Evolutionary conservation across 768 basidiomycete species (phyloP).

Genomic region (Boletus bicolor): DNA sequence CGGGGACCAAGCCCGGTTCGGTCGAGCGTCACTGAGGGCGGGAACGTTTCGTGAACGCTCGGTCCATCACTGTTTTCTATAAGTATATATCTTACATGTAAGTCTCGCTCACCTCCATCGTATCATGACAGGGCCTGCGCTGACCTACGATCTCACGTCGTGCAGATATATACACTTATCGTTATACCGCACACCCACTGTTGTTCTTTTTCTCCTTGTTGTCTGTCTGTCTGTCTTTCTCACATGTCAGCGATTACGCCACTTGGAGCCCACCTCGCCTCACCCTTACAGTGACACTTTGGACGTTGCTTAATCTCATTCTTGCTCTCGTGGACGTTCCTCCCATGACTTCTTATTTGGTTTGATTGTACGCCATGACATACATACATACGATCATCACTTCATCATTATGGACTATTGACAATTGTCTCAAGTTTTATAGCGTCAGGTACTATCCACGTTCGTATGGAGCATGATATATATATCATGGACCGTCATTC

Average conservation of each 20-base stretch:
- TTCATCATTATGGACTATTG: too few relatives aligned
- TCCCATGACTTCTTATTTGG: too few relatives aligned
- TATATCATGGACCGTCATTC: too few relatives aligned
- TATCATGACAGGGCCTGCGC: background rate
- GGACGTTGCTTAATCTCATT: background rate
- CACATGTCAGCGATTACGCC: background rate
- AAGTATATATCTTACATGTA: constrained; percentile 4
- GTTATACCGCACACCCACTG: background rate
- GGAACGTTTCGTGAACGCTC: background rate
- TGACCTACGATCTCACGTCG: background rate
- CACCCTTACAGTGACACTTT: background rate
- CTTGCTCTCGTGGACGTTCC: background rate
- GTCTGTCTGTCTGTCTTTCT: background rate
- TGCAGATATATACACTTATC: background rate
- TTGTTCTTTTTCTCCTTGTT: background rate
- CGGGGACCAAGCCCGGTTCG: background rate
- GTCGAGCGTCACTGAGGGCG: background rate
- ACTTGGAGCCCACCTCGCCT: background rate
- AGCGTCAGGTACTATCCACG: too few relatives aligned
- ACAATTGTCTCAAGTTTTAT: too few relatives aligned
- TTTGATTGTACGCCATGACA: too few relatives aligned
- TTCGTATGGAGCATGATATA: too few relatives aligned
- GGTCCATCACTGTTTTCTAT: background rate
- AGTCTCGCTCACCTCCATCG: background rate
- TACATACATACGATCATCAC: too few relatives aligned